Percentiles rank a stretch among this genome's conserved stretches.
Evolutionary conservation across 2,329 filamentous ascomycete genomes (phyloP).

Genomic region (Fusarium heterosporum): DNA sequence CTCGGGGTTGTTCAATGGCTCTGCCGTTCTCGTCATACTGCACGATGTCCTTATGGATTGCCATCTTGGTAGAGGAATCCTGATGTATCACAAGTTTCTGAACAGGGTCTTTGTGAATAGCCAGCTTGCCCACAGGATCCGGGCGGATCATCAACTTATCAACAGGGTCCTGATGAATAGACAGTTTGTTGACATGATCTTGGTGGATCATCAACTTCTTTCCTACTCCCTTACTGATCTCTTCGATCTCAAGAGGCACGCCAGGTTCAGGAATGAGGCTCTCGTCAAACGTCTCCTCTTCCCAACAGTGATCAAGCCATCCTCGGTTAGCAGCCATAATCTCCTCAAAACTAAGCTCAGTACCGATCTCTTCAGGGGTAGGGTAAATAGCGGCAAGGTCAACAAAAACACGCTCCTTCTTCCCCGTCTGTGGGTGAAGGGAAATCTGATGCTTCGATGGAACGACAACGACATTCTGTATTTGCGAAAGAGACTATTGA

Average conservation of each 20-base stretch:
- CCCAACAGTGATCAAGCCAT: slow-evolving; percentile 70
- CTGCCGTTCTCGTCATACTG: slow-evolving; percentile 71
- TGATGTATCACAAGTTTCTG: slow-evolving; percentile 31
- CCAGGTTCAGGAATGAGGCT: slow-evolving; percentile 48
- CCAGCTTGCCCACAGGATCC: slow-evolving; percentile 27
- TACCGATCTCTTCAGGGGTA: slow-evolving; percentile 74
- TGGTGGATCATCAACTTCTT: slow-evolving; percentile 46
- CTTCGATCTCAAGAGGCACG: slow-evolving; percentile 48
- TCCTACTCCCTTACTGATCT: slow-evolving; percentile 46
- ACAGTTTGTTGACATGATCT: slow-evolving; percentile 42
- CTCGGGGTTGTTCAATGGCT: slow-evolving; percentile 57
- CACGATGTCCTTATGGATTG: slow-evolving; percentile 48
- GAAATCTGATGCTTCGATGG: slow-evolving; percentile 81
- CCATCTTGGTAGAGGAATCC: slow-evolving; percentile 40
- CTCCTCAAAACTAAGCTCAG: slow-evolving; percentile 92
- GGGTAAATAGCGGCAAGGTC: slow-evolving; percentile 89
- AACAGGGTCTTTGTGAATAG: slow-evolving; percentile 21
- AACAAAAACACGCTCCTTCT: slow-evolving; percentile 87
- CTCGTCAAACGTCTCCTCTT: slow-evolving; percentile 56
- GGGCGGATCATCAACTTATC: slow-evolving; percentile 17
- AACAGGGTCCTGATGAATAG: slow-evolving; percentile 30
- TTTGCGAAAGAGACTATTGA: slow-evolving; percentile 68
- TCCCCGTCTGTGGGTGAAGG: slow-evolving; percentile 83
- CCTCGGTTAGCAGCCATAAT: slow-evolving; percentile 83
- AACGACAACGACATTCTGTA: slow-evolving; percentile 75